Evolutionary conservation across 176 grass and related monocot species (phyloP).

Genomic region (Hordeum marinum): DNA sequence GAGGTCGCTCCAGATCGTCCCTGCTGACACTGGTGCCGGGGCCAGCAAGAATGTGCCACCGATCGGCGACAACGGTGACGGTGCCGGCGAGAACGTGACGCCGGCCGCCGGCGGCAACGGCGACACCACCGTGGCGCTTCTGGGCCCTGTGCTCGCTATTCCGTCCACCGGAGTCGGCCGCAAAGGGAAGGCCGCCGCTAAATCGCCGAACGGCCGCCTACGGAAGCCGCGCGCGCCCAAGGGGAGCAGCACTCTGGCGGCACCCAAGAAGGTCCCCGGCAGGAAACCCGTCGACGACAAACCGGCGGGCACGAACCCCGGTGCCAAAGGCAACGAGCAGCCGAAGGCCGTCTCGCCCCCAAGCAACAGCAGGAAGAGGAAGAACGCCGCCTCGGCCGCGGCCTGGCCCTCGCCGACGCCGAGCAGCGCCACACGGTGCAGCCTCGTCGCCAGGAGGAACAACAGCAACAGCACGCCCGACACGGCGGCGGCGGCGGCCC

Average conservation of each 20-base stretch:
- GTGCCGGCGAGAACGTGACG: not conserved
- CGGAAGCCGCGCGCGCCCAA: conserved; percentile 27
- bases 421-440: not conserved
- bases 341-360: not conserved
- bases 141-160: conserved; percentile 39
- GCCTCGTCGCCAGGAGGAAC: not conserved
- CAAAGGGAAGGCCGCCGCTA: not conserved
- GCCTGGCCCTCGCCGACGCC: not conserved
- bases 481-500: not conserved
- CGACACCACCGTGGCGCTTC: not conserved
- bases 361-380: conserved; percentile 10
- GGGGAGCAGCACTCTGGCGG: not conserved
- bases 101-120: not conserved
- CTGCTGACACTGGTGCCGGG: not conserved
- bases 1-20: conserved; percentile 4
- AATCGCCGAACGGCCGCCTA: not conserved
- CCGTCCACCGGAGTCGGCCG: not conserved
- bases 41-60: not conserved
- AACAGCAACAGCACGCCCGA: not conserved
- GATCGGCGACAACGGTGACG: not conserved
- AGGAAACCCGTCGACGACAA: not conserved
- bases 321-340: not conserved
- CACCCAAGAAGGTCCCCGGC: conserved; percentile 1
- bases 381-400: not conserved
- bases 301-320: not conserved